A percentile compares a stretch with the other conserved stretches of the same genome.
phyloP scores from a whole-genome alignment of 352 stramenopile species.

The Thraustotheca clavata region DNA sequence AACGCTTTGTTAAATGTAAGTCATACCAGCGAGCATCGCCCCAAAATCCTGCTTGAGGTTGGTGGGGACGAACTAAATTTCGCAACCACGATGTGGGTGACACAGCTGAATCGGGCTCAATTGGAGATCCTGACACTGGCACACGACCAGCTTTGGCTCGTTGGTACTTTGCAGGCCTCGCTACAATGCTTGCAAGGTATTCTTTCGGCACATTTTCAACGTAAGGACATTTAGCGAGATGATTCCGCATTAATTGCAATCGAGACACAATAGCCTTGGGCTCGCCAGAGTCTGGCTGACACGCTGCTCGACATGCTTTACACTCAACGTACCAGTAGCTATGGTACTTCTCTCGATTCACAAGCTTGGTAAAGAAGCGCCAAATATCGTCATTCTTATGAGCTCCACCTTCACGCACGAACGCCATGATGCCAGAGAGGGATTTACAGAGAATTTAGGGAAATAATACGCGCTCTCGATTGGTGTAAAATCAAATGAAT shows the following conservation, averaged over 20 bases:
- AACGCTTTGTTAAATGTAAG: conserved; percentile 42
- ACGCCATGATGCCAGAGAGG: no score
- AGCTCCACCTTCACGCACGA: conserved; percentile 2
- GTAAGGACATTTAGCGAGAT: conserved; percentile 17
- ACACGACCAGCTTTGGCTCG: background rate
- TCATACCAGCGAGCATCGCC: conserved; percentile 74
- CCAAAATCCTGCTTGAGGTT: conserved; percentile 43
- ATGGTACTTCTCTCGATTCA: conserved; percentile 18
- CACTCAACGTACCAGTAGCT: conserved; percentile 23
- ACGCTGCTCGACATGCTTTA: conserved; percentile 10
- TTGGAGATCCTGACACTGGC: background rate
- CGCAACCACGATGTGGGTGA: background rate
- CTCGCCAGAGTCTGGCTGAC: background rate
- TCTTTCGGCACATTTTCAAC: background rate
- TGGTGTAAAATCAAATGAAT: no score
- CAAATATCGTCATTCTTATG: conserved; percentile 22
- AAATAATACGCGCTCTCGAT: no score
- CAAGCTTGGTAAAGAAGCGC: conserved; percentile 20
- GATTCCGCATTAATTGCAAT: conserved; percentile 13
- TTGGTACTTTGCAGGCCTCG: background rate
- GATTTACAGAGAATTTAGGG: no score
- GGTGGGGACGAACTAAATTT: background rate
- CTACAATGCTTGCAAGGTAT: background rate
- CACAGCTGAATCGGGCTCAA: background rate
- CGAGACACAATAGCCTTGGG: conserved; percentile 16